phyloP scores from a whole-genome alignment of 1,284 basidiomycete species.

The Rhodofomes roseus region DNA sequence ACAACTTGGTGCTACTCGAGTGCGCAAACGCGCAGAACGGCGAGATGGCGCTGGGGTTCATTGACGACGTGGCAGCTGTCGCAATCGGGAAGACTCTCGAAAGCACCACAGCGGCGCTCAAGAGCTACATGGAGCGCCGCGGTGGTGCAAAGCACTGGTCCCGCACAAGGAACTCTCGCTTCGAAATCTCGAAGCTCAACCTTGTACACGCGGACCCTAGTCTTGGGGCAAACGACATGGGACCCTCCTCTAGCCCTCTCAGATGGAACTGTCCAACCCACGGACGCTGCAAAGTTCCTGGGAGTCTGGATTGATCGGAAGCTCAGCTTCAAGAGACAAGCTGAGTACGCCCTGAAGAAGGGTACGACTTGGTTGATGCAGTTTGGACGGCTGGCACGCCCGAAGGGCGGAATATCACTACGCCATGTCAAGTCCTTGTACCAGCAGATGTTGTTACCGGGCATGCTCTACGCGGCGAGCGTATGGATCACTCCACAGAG shows the following conservation, averaged over 20 bases:
- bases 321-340: slow-evolving; percentile 32
- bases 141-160: slow-evolving; percentile 23
- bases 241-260: background rate
- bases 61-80: slow-evolving; percentile 26
- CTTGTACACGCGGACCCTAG: background rate
- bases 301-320: slow-evolving; percentile 34
- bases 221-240: background rate
- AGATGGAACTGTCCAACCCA: background rate
- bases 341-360: slow-evolving; percentile 18
- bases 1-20: slow-evolving; percentile 28
- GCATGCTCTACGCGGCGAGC: slow-evolving; percentile 34
- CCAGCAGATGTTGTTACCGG: slow-evolving; percentile 27
- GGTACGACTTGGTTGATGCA: slow-evolving; percentile 15
- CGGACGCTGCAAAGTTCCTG: slow-evolving; percentile 29
- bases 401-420: slow-evolving; percentile 17
- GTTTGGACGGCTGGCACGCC: slow-evolving; percentile 22
- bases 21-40: slow-evolving; percentile 7
- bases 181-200: background rate
- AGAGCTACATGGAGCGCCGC: slow-evolving; percentile 16
- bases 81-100: slow-evolving; percentile 12
- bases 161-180: slow-evolving; percentile 15
- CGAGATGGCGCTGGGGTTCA: slow-evolving; percentile 23
- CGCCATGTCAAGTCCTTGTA: slow-evolving; percentile 22
- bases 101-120: slow-evolving; percentile 15
- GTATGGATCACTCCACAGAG: too few relatives aligned